Base-by-base conservation (phyloP, 768 basidiomycete genomes). In the Lactarius sp. region DNA sequence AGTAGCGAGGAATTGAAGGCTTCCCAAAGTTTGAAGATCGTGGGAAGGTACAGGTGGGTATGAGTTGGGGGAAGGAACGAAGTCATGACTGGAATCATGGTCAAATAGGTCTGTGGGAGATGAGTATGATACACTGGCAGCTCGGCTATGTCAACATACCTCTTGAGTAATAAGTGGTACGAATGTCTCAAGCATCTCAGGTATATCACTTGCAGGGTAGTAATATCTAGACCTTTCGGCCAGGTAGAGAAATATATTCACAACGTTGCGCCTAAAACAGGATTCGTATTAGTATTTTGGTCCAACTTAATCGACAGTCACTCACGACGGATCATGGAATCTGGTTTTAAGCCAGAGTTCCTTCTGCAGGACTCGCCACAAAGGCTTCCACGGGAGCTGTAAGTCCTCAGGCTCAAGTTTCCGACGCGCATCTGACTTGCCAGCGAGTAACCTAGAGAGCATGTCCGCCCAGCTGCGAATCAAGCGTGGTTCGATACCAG, bases 381-480 rank as follows among this genome's bases (percentile, higher is more conserved):
- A 77, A 12, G 89, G 86, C 64, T 77, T 66, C 91, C 91, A 93
- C 1, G 83, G 77, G 3, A 93, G 83, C 66, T 84, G 77, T 36
- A 93, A 78, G 70, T 92, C 92, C 10, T 75, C 69, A 22, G 79
- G 66, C 63, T 90, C 85, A 50, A 94, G 80, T 73, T 84, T 91
- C 56, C 85, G 83, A 66, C 81, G 83, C 55, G 77, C 67, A 49
- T 87, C 85, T 7, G 83, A 77, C 75, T 87, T 90, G 71, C 79
- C 84, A 44, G 81, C 80, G 14, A 91, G 77, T 51, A 92, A 77
- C 61, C 87, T 85, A 52, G 85, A 81, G 67, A 92, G 78, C 83
- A 89, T 89, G 69, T 88, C 87, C 14, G 87, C 84, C 88, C 90
- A 92, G 71, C 79, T 83, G 54, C 88, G 83, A 63, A 85, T 77